These are phyloP conservation scores for Penicillium sp. DNA, from an alignment of 2,329 filamentous ascomycete genomes.

Conservation along the genomic window DNA sequence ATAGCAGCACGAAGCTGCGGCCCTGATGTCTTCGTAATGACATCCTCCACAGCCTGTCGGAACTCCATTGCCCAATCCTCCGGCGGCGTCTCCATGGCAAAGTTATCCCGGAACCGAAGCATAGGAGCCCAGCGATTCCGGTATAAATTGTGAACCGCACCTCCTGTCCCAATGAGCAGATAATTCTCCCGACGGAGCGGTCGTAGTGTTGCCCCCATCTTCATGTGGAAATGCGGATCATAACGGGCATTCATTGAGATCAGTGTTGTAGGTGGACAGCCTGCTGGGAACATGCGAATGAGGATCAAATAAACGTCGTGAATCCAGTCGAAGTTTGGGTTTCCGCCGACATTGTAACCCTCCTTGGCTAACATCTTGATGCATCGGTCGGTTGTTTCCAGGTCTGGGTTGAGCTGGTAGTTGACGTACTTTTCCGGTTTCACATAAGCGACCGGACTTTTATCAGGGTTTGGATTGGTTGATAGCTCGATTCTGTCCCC, in stretches of 20 bases:
- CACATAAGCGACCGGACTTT: conserved; percentile 67
- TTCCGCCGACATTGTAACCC: conserved; percentile 57
- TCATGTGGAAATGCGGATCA: conserved; percentile 59
- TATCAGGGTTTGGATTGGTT: conserved; percentile 60
- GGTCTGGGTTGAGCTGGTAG: conserved; percentile 63
- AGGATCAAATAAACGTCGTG: conserved; percentile 70
- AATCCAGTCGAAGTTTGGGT: conserved; percentile 67
- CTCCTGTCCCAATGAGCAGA: conserved; percentile 62
- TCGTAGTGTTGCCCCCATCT: conserved; percentile 59
- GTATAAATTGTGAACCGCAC: conserved; percentile 70
- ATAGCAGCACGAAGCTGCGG: conserved; percentile 57
- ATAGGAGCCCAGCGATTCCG: conserved; percentile 67
- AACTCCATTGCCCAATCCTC: conserved; percentile 65
- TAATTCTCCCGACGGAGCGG: conserved; percentile 57
- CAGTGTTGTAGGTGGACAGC: conserved; percentile 67
- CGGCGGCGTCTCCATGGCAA: conserved; percentile 60
- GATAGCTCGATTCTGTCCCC: conserved; percentile 61
- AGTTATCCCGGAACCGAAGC: conserved; percentile 63
- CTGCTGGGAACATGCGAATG: conserved; percentile 67
- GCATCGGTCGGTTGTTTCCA: conserved; percentile 53
- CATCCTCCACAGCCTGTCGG: conserved; percentile 64
- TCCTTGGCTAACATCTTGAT: conserved; percentile 51
- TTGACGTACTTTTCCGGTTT: conserved; percentile 64
- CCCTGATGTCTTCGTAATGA: conserved; percentile 56
- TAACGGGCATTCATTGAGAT: conserved; percentile 57